phyloP scores from a whole-genome alignment of 352 stramenopile species.

The Globisporangium camurandrum region DNA sequence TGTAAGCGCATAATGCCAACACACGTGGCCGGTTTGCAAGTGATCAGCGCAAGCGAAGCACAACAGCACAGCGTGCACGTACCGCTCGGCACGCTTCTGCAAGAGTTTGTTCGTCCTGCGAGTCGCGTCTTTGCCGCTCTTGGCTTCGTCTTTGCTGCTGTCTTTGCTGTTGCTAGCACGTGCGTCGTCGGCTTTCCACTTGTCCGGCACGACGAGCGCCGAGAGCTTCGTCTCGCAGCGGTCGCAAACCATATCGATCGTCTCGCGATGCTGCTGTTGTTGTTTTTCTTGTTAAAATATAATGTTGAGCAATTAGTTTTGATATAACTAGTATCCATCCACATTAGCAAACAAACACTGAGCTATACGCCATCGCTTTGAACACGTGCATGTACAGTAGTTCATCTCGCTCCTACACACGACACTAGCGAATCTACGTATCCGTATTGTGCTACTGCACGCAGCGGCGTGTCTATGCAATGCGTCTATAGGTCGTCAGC shows the following conservation, averaged over 20 bases:
- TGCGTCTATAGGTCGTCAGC: constrained; percentile 57
- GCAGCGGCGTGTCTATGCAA: neutral
- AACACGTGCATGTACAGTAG: too few species aligned
- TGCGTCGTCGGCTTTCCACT: constrained; percentile 53
- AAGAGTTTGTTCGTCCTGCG: constrained; percentile 38
- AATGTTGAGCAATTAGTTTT: too few species aligned
- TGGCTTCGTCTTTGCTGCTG: neutral
- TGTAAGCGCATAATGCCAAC: neutral
- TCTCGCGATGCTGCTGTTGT: too few species aligned
- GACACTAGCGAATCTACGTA: too few species aligned
- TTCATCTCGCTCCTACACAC: too few species aligned
- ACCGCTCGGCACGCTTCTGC: constrained; percentile 40
- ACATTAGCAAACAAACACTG: too few species aligned
- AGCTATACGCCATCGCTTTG: too few species aligned
- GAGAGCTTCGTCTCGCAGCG: constrained; percentile 75
- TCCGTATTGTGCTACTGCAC: neutral
- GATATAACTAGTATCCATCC: too few species aligned
- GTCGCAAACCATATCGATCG: constrained; percentile 52
- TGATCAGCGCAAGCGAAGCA: too few species aligned
- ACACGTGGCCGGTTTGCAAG: too few species aligned
- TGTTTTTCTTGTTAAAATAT: too few species aligned
- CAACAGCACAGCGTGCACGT: neutral
- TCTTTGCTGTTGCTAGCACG: neutral
- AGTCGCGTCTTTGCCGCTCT: constrained; percentile 3
- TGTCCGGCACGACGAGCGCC: constrained; percentile 67